Conservation (phyloP, 164 flowering plant genomes). For the Litsea cubeba region DNA sequence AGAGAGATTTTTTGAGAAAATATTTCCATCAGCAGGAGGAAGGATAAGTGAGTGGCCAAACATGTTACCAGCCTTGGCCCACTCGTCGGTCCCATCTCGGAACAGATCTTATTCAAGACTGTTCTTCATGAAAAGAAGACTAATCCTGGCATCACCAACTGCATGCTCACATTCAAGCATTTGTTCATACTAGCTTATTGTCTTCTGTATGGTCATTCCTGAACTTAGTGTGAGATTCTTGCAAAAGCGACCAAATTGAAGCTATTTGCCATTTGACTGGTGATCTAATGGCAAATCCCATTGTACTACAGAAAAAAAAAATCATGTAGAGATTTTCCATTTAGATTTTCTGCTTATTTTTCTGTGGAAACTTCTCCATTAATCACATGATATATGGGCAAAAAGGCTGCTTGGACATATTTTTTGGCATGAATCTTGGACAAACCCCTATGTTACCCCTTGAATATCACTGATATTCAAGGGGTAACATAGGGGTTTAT, state of each 20-base stretch:
- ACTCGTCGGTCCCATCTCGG: slow-evolving; percentile 52
- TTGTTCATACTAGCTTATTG: slow-evolving; percentile 44
- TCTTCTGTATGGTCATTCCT: too few species aligned
- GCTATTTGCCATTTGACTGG: slow-evolving; percentile 41
- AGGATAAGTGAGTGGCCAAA: slow-evolving; percentile 52
- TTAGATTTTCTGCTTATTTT: too few species aligned
- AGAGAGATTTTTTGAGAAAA: slow-evolving; percentile 18
- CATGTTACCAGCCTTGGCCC: slow-evolving; percentile 61
- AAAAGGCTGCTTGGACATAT: too few species aligned
- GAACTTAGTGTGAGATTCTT: too few species aligned
- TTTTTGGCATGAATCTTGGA: too few species aligned
- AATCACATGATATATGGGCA: too few species aligned
- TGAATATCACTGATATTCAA: too few species aligned
- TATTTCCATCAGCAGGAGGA: slow-evolving; percentile 33
- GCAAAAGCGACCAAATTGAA: slow-evolving; percentile 24
- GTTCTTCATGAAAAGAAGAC: slow-evolving; percentile 16
- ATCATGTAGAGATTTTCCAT: neutral
- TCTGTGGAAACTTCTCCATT: too few species aligned
- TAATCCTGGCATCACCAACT: slow-evolving; percentile 54
- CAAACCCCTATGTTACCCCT: too few species aligned
- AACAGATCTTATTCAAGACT: slow-evolving; percentile 48
- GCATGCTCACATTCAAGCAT: slow-evolving; percentile 66
- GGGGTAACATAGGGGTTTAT: too few species aligned
- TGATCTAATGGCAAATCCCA: neutral
- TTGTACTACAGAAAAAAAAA: neutral